Evolutionary conservation across 352 stramenopile genomes (phyloP), one percentile per base, ranked within the genome.

Genomic region (Pythium grandisporangium): DNA sequence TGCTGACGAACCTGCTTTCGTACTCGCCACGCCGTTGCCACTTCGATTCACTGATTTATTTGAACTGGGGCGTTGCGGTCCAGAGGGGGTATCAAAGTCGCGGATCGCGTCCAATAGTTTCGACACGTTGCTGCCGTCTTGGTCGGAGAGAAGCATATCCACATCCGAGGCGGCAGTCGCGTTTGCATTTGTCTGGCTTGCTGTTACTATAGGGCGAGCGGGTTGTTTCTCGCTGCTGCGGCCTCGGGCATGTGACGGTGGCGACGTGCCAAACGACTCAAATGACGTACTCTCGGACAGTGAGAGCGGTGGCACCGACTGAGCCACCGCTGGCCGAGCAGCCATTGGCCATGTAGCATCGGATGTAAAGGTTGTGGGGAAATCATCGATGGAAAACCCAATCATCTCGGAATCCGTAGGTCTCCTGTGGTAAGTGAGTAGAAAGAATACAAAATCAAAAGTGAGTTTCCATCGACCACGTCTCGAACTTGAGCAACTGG

Each of bases 31-130:
- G n/a, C n/a, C n/a, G n/a, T n/a, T n/a, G n/a, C n/a, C n/a, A 17
- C 12, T 38, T 22, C 39, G 38, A 12, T 46, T 38, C 29, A 48
- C 45, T 20, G 30, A 14, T 22, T 48, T 23, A 17, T 23, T 45
- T 6, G 37, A 30, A 6, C 53, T n/a, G n/a, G n/a, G n/a, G n/a
- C n/a, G n/a, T n/a, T n/a, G n/a, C n/a, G n/a, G n/a, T n/a, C n/a
- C n/a, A n/a, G n/a, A 29, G 0, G 70, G 68, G 1, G 63, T 67
- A 23, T 84, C 68, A 20, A 86, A 86, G 45, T 86, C 67, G 2
- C 70, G 68, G 39, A 87, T 87, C 7, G 73, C 70, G 24, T 87
- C 73, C 27, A 87, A 70, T 30, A 86, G 48, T 47, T 55, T 69
- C 20, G 63, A 69, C 37, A 73, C 60, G 42, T 83, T 83, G 8